Evolutionary conservation across 2,329 filamentous ascomycete genomes (phyloP).

Genomic region (Penicillium decumbens): DNA sequence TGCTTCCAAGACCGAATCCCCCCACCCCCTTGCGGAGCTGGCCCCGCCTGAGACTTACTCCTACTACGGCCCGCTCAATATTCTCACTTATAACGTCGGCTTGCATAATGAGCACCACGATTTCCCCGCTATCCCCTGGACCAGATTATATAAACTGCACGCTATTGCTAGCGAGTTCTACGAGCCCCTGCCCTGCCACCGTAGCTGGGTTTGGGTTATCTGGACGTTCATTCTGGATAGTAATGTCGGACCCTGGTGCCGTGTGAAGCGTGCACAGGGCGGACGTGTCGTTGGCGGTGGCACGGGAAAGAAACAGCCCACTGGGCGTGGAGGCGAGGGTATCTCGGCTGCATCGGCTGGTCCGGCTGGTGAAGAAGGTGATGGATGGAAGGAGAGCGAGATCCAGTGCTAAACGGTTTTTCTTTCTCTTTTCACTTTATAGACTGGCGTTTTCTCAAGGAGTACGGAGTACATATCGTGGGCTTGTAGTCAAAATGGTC

Average conservation of each 20-base stretch:
- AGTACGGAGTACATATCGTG: background rate
- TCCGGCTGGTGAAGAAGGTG: constrained; percentile 45
- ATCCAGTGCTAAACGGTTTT: constrained; percentile 54
- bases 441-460: constrained; percentile 1
- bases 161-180: constrained; percentile 88
- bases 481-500: background rate
- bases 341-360: constrained; percentile 44
- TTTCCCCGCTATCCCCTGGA: constrained; percentile 96
- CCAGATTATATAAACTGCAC: constrained; percentile 70
- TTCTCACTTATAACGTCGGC: constrained; percentile 94
- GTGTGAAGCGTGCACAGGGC: constrained; percentile 86
- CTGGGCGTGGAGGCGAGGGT: constrained; percentile 42
- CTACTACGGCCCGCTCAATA: constrained; percentile 91
- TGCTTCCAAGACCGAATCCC: constrained; percentile 29
- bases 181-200: constrained; percentile 75
- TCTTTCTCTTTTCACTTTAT: background rate
- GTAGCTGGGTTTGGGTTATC: constrained; percentile 87
- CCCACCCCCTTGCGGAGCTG: constrained; percentile 55
- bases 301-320: constrained; percentile 12
- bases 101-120: constrained; percentile 99
- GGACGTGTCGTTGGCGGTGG: constrained; percentile 52
- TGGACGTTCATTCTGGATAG: constrained; percentile 94
- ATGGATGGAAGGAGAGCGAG: constrained; percentile 65
- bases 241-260: constrained; percentile 81
- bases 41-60: constrained; percentile 89